phyloP scores from a whole-genome alignment of 768 basidiomycete species.

The Boletus subparvulus region DNA sequence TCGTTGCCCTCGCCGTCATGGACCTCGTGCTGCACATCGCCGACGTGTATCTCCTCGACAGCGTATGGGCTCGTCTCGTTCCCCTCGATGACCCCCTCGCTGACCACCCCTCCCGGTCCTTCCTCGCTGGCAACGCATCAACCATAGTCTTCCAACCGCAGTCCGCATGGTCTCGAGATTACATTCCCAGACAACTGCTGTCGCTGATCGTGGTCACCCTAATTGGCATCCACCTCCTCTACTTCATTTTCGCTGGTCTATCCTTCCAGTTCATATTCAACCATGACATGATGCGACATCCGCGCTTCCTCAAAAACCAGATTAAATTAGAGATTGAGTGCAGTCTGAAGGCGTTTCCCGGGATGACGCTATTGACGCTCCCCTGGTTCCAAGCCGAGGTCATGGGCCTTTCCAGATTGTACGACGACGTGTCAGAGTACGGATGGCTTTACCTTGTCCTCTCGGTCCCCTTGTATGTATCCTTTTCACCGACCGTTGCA shows the following conservation, averaged over 20 bases:
- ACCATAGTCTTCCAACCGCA: constrained; percentile 37
- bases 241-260: constrained; percentile 83
- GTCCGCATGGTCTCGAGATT: constrained; percentile 85
- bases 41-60: constrained; percentile 77
- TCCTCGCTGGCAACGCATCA: constrained; percentile 39
- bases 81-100: constrained; percentile 54
- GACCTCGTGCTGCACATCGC: constrained; percentile 69
- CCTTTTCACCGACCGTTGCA: not conserved
- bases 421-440: constrained; percentile 75
- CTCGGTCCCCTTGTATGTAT: constrained; percentile 66
- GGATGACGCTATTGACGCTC: constrained; percentile 79
- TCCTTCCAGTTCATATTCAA: constrained; percentile 91
- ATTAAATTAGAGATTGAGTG: constrained; percentile 73
- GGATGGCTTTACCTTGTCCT: constrained; percentile 71
- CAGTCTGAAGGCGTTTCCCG: constrained; percentile 77
- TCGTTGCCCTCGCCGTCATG: constrained; percentile 48
- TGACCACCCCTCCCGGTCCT: constrained; percentile 21
- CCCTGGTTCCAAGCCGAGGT: constrained; percentile 96
- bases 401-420: constrained; percentile 77
- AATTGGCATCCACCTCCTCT: constrained; percentile 79
- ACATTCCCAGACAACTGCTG: constrained; percentile 72
- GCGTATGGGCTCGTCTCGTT: constrained; percentile 70
- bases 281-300: constrained; percentile 93
- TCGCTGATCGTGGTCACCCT: constrained; percentile 73
- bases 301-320: constrained; percentile 89